Evolutionary conservation across 305 asterid genomes (phyloP).

Genomic region (Fraxinus ornus): DNA sequence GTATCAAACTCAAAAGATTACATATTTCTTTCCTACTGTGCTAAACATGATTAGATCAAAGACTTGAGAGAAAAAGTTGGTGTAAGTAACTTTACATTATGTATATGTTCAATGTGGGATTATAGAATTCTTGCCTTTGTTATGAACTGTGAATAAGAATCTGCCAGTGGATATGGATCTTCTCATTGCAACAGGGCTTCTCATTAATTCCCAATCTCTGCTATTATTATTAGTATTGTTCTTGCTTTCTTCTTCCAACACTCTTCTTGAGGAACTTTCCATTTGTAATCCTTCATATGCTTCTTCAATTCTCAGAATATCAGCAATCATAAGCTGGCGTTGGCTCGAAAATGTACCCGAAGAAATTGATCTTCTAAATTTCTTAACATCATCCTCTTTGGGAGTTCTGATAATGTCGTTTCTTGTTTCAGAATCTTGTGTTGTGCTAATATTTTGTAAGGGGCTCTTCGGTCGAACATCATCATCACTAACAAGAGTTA

Average conservation of each 20-base stretch:
- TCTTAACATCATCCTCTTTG: constrained; percentile 23
- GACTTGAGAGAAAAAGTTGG: neutral
- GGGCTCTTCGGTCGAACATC: neutral
- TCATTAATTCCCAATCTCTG: constrained; percentile 23
- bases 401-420: constrained; percentile 5
- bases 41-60: neutral
- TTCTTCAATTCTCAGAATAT: constrained; percentile 41
- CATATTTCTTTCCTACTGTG: neutral
- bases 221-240: neutral
- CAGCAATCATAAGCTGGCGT: constrained; percentile 42
- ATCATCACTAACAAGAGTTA: constrained; percentile 2
- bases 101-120: constrained; percentile 28
- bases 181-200: constrained; percentile 37
- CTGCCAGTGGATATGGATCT: constrained; percentile 43
- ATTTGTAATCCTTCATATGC: constrained; percentile 25
- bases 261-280: constrained; percentile 40
- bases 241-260: constrained; percentile 12
- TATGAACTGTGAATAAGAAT: constrained; percentile 32
- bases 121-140: constrained; percentile 46
- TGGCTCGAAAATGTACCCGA: constrained; percentile 33
- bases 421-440: neutral
- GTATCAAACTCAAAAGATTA: neutral
- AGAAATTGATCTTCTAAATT: constrained; percentile 36
- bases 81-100: neutral
- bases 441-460: neutral